phyloP scores from a whole-genome alignment of 129 eudicot genomes.

The Helianthus annuus region DNA sequence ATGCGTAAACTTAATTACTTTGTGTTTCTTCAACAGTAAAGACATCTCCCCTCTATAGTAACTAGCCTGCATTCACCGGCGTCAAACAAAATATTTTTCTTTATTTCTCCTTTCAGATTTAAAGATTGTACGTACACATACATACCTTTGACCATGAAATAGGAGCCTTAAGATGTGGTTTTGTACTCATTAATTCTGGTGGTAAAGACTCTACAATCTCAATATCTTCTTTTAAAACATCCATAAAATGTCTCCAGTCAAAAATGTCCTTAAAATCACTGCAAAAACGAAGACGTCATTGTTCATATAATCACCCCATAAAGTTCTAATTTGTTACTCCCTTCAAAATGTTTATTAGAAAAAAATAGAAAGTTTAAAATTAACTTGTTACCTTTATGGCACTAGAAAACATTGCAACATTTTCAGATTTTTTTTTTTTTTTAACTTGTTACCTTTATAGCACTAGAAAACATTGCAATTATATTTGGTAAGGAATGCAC shows the following conservation, averaged over 20 bases:
- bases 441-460: background rate
- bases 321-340: no score
- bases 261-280: conserved; percentile 93
- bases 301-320: background rate
- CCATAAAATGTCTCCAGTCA: conserved; percentile 79
- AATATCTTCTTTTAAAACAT: conserved; percentile 65
- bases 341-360: no score
- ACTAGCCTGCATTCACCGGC: conserved; percentile 40
- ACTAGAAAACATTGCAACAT: background rate
- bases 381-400: background rate
- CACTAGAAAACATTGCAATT: background rate
- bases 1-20: conserved; percentile 79
- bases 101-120: background rate
- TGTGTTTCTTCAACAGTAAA: conserved; percentile 52
- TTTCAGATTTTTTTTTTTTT: background rate
- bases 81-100: background rate
- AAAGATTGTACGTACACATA: background rate
- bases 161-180: conserved; percentile 71
- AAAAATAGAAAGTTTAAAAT: background rate
- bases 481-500: conserved; percentile 1
- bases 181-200: conserved; percentile 27
- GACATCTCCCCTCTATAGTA: conserved; percentile 76
- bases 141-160: conserved; percentile 91
- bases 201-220: conserved; percentile 78
- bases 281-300: background rate